A percentile compares a stretch with the other conserved stretches of the same genome.
Conservation (phyloP, 176 grass and related monocot species). For the Otatea glauca region DNA sequence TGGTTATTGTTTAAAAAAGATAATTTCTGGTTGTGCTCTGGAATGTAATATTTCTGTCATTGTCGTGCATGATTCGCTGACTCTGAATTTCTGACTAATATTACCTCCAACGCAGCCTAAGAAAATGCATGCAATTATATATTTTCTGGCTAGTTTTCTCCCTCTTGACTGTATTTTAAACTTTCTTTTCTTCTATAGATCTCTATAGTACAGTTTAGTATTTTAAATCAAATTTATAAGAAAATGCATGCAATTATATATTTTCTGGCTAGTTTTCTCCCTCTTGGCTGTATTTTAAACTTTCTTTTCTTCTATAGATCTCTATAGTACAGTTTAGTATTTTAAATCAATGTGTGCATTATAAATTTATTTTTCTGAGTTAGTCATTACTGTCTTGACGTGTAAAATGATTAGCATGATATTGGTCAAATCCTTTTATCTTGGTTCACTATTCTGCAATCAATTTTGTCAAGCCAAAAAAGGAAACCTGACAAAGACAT, state of each 20-base stretch:
- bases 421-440: background rate
- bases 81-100: background rate
- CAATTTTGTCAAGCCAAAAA: too few species aligned
- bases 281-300: background rate
- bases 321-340: background rate
- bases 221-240: too few species aligned
- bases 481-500: too few species aligned
- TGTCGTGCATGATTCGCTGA: background rate
- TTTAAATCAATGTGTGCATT: too few species aligned
- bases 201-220: background rate
- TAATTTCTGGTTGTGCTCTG: background rate
- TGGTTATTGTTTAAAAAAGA: background rate
- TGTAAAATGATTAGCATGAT: background rate
- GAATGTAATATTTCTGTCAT: background rate
- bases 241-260: too few species aligned
- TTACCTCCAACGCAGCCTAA: too few species aligned
- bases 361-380: background rate
- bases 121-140: too few species aligned
- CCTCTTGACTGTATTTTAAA: background rate
- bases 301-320: background rate
- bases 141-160: too few species aligned
- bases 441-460: too few species aligned
- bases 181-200: background rate
- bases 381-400: background rate
- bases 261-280: too few species aligned